Conservation (phyloP, 768 basidiomycete species). For the Psilocybe azurescens region DNA sequence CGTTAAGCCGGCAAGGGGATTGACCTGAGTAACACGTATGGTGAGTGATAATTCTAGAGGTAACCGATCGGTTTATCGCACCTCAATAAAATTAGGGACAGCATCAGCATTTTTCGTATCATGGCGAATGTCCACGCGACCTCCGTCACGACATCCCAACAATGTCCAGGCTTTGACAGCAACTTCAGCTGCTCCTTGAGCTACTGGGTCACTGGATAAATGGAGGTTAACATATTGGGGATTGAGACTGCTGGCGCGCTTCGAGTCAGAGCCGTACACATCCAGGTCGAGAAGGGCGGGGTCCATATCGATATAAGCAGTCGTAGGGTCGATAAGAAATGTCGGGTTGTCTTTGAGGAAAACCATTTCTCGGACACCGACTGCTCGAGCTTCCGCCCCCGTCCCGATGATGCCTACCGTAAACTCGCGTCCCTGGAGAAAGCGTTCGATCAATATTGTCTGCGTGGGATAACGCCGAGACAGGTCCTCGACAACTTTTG, state of each 20-base stretch:
- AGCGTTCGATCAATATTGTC: constrained; percentile 28
- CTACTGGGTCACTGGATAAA: constrained; percentile 17
- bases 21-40: constrained; percentile 1
- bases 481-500: constrained; percentile 16
- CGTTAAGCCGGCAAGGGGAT: constrained; percentile 13
- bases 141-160: constrained; percentile 28
- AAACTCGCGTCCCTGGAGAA: constrained; percentile 29
- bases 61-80: constrained; percentile 16
- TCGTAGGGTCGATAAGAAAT: constrained; percentile 13
- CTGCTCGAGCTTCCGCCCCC: constrained; percentile 21
- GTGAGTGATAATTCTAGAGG: constrained; percentile 9
- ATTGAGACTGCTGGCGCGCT: constrained; percentile 14
- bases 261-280: constrained; percentile 22
- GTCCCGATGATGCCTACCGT: constrained; percentile 31
- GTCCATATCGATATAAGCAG: constrained; percentile 9
- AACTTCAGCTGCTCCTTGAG: constrained; percentile 12
- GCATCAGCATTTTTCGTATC: constrained; percentile 10
- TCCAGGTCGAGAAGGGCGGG: constrained; percentile 18
- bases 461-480: constrained; percentile 24
- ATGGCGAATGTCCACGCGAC: constrained; percentile 25
- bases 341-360: constrained; percentile 19
- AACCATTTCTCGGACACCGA: constrained; percentile 27
- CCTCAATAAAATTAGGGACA: constrained; percentile 21
- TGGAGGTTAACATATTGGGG: constrained; percentile 17
- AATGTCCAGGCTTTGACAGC: constrained; percentile 25